Conservation (phyloP, 2,329 filamentous ascomycete genomes). For the Bertia moriformis region DNA sequence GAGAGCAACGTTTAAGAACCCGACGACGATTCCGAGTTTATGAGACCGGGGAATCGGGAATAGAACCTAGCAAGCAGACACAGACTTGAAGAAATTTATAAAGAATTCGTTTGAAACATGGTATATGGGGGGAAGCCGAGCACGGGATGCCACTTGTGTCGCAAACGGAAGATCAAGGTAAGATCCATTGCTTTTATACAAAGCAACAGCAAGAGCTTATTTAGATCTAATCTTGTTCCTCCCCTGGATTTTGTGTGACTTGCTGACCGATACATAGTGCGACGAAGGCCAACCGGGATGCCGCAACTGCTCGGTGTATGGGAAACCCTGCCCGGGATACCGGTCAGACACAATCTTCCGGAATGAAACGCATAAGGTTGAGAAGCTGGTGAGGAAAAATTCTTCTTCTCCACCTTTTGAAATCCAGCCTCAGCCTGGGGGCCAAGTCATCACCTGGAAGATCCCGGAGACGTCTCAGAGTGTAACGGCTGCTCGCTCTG, state of each 20-base stretch:
- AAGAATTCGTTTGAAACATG: too few species aligned
- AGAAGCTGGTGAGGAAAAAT: constrained; percentile 1
- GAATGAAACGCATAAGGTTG: constrained; percentile 12
- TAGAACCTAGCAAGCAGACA: too few species aligned
- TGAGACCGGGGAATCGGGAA: too few species aligned
- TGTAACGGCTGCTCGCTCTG: neutral
- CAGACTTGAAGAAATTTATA: too few species aligned
- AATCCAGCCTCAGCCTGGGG: too few species aligned
- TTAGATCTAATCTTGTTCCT: constrained; percentile 1
- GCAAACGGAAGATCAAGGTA: constrained; percentile 22
- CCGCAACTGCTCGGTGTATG: constrained; percentile 18
- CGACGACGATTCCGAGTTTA: too few species aligned
- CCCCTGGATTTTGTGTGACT: neutral
- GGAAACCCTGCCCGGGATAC: constrained; percentile 19
- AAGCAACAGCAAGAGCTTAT: too few species aligned
- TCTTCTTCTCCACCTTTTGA: neutral
- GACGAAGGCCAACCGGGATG: constrained; percentile 18
- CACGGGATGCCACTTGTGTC: constrained; percentile 20
- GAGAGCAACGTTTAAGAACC: too few species aligned
- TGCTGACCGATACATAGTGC: constrained; percentile 10
- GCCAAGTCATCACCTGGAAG: too few species aligned
- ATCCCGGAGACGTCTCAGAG: neutral
- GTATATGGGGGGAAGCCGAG: constrained; percentile 22
- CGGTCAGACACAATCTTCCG: constrained; percentile 16
- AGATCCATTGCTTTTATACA: too few species aligned